A percentile compares a stretch with the other conserved stretches of the same genome.
phyloP scores from a whole-genome alignment of 805 yeast genomes.

The Brettanomyces naardenensis region DNA sequence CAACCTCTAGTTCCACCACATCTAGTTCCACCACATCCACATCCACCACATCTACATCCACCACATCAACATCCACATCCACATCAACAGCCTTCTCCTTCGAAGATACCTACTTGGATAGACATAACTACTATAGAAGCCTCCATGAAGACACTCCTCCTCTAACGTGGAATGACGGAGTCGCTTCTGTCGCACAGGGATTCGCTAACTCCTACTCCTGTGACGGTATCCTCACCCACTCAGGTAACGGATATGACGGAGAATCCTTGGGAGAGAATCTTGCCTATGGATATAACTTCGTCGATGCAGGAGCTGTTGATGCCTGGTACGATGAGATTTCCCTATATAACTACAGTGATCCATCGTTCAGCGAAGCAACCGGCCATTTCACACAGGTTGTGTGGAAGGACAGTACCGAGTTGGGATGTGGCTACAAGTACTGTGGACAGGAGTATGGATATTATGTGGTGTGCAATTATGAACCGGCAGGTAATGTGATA shows the following conservation, averaged over 20 bases:
- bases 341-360: slow-evolving; percentile 42
- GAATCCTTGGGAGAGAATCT: slow-evolving; percentile 67
- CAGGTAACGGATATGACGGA: slow-evolving; percentile 40
- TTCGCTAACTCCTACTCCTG: slow-evolving; percentile 53
- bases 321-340: slow-evolving; percentile 72
- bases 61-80: slow-evolving; percentile 17
- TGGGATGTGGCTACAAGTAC: slow-evolving; percentile 68
- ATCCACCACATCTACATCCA: slow-evolving; percentile 15
- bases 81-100: slow-evolving; percentile 23
- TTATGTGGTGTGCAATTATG: slow-evolving; percentile 67
- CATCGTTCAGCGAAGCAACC: slow-evolving; percentile 39
- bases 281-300: slow-evolving; percentile 57
- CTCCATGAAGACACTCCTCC: slow-evolving; percentile 38
- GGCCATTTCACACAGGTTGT: slow-evolving; percentile 82
- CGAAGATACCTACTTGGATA: slow-evolving; percentile 40
- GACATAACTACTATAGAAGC: slow-evolving; percentile 54
- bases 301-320: slow-evolving; percentile 45
- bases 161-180: slow-evolving; percentile 46
- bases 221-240: slow-evolving; percentile 50
- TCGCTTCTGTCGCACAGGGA: slow-evolving; percentile 47
- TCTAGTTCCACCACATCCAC: slow-evolving; percentile 17
- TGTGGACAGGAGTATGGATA: slow-evolving; percentile 42
- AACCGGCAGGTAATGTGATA: slow-evolving; percentile 58
- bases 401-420: slow-evolving; percentile 52
- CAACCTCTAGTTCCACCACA: slow-evolving; percentile 13